Conservation (phyloP, 2,329 filamentous ascomycete genomes). For the Ceratocystis albifundus region DNA sequence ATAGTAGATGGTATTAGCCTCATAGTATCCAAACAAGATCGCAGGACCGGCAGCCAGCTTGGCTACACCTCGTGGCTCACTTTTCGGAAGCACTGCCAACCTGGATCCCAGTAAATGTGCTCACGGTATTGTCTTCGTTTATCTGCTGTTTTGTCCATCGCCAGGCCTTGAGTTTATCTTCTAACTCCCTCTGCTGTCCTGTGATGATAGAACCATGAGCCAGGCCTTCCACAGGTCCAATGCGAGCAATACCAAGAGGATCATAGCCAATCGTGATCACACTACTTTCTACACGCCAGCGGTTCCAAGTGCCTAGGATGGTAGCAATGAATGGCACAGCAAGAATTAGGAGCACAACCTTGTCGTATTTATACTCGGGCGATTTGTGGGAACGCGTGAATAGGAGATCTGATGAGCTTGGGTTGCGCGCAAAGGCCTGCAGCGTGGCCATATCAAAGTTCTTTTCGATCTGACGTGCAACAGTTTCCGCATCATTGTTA, state of each 20-base stretch:
- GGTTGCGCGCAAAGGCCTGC: not conserved
- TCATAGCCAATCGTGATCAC: not conserved
- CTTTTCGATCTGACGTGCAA: not conserved
- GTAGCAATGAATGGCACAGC: not conserved
- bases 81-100: not conserved
- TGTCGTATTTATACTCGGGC: not conserved
- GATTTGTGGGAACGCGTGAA: not conserved
- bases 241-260: not conserved
- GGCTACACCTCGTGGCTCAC: not conserved
- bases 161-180: not conserved
- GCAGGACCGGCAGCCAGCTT: not conserved
- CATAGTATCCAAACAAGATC: no score
- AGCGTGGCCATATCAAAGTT: conserved; percentile 2
- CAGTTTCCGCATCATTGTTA: not conserved
- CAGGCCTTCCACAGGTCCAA: not conserved
- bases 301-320: not conserved
- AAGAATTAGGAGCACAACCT: not conserved
- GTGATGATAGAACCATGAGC: not conserved
- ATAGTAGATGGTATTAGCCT: no score
- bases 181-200: not conserved
- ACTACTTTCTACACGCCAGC: not conserved
- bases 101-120: not conserved
- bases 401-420: not conserved
- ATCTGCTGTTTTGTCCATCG: not conserved
- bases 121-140: not conserved